A percentile compares a stretch with the other conserved stretches of the same genome.
phyloP scores from a whole-genome alignment of 2,329 filamentous ascomycete genomes.

The Xylariaceae sp. region DNA sequence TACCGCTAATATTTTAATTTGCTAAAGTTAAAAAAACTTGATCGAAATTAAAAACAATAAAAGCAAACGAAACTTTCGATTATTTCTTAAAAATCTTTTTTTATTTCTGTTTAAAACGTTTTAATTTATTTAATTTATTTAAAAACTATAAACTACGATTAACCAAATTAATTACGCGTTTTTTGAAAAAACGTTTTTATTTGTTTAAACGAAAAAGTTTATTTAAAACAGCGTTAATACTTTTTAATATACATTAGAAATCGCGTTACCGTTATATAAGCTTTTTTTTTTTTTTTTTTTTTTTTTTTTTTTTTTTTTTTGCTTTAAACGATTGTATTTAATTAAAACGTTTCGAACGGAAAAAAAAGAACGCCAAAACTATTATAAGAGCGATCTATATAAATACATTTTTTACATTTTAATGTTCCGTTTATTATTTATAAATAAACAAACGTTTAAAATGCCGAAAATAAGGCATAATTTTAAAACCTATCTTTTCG shows the following conservation, averaged over 20 bases:
- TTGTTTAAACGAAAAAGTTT: no score
- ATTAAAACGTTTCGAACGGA: not conserved
- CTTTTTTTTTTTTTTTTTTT: not conserved
- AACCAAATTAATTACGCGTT: not conserved
- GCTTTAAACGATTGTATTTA: not conserved
- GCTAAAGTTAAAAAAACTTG: conserved; percentile 28
- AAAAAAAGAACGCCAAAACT: not conserved
- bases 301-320: no score
- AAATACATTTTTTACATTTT: not conserved
- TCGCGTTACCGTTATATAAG: not conserved
- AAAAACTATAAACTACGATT: not conserved
- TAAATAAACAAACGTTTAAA: not conserved
- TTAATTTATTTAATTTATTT: not conserved
- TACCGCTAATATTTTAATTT: conserved; percentile 17
- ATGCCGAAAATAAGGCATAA: not conserved
- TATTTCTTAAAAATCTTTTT: conserved; percentile 17
- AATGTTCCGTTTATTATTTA: not conserved
- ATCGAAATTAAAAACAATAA: conserved; percentile 34
- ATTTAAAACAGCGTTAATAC: no score
- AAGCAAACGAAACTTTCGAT: conserved; percentile 28
- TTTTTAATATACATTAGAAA: no score
- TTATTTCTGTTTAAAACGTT: no score
- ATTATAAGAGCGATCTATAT: not conserved
- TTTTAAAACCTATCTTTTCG: not conserved
- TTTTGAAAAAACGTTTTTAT: no score